These are phyloP conservation scores for Geotrichum citri-aurantii DNA, from an alignment of 1,139 yeast species.

Conservation along the genomic window DNA sequence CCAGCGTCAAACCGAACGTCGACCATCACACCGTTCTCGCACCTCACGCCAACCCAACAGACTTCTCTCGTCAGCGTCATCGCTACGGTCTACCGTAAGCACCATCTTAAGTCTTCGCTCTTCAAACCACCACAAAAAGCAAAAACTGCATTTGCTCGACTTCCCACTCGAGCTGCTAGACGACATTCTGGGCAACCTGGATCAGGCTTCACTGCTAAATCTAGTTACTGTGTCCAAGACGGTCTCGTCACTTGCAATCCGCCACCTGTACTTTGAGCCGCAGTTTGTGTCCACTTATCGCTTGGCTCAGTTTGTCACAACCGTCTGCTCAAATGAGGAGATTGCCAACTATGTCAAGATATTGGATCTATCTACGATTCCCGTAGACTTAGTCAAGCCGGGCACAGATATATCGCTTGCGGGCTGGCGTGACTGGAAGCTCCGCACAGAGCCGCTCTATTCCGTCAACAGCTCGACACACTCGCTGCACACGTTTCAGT, in stretches of 20 bases:
- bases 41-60: conserved; percentile 1
- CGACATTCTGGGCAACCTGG: conserved; percentile 17
- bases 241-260: conserved; percentile 13
- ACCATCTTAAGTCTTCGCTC: conserved; percentile 9
- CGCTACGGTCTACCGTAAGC: conserved; percentile 8
- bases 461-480: neutral
- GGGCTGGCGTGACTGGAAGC: conserved; percentile 90
- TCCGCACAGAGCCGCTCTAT: conserved; percentile 62
- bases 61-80: conserved; percentile 7
- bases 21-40: neutral
- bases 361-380: conserved; percentile 52
- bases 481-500: neutral
- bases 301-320: conserved; percentile 69
- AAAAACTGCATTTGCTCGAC: conserved; percentile 7
- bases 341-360: conserved; percentile 52
- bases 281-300: conserved; percentile 62
- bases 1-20: neutral
- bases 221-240: conserved; percentile 18
- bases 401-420: conserved; percentile 42
- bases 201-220: conserved; percentile 18
- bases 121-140: neutral
- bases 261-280: conserved; percentile 47
- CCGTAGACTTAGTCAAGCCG: conserved; percentile 29
- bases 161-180: conserved; percentile 24
- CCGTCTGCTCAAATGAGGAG: conserved; percentile 48